Evolutionary conservation across 2,329 filamentous ascomycete species (phyloP), one percentile per base, ranked within the genome.

Genomic region (Cadophora sp.): DNA sequence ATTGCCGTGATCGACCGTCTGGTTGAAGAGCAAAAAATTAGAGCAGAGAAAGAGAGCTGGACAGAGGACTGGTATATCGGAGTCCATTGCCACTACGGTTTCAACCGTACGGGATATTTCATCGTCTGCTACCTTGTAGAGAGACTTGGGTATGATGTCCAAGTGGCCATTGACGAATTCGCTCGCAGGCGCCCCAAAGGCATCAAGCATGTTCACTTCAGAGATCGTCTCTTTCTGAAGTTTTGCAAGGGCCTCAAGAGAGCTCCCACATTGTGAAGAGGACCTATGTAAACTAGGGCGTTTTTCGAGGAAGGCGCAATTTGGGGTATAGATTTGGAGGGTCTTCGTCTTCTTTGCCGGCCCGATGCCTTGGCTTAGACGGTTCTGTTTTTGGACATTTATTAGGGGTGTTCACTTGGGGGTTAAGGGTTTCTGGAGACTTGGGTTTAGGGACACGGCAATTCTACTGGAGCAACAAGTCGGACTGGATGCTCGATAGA

Each of bases 91-190:
- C 95, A 98, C 20, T 64, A 64, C 51, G 65, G 95, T 0, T 97
- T 96, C 81, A 97, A 98, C 77, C 87, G 94, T 24, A 97, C 95
- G 0, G 95, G 95, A 0, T 97, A 95, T 78, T 92, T 97, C 76
- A 88, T 98, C 60, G 91, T 93, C 39, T 93, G 90, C 75, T 98
- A 97, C 76, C 82, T 98, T n/a, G 90, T 97, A 16, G 94, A 97
- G 80, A 84, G 88, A 56, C 86, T 91, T 72, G 89, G 87, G 0
- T 94, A 87, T 74, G 82, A 81, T 24, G 86, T 97, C 1, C 86
- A 91, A 73, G 88, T 91, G 64, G 95, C 95, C 0, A 89, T 98
- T 68, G 88, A 92, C 62, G 85, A 89, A 68, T 98, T 98, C 80
- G 88, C 88, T 20, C 80, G 80, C 71, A 87, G 87, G 65, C 83